Evolutionary conservation across 495 filamentous ascomycete genomes (phyloP).

Genomic region (Penicillium argentinense): DNA sequence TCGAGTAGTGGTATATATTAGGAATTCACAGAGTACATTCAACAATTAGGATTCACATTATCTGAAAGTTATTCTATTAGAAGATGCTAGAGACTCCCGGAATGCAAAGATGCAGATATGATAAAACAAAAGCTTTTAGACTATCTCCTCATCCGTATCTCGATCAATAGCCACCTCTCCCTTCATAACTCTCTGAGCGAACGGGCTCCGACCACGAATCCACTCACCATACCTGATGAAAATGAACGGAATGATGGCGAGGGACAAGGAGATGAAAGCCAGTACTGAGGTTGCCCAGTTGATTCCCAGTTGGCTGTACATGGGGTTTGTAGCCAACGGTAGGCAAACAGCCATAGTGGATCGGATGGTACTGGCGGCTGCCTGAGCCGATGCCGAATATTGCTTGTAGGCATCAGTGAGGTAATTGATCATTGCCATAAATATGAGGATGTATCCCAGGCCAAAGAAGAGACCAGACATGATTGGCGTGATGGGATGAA

Average conservation of each 20-base stretch:
- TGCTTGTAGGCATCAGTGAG: slow-evolving; percentile 51
- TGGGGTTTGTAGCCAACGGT: slow-evolving; percentile 55
- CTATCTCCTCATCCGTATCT: background rate
- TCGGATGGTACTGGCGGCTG: slow-evolving; percentile 39
- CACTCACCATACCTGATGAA: slow-evolving; percentile 35
- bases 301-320: slow-evolving; percentile 59
- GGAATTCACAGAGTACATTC: no score
- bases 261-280: slow-evolving; percentile 37
- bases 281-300: slow-evolving; percentile 55
- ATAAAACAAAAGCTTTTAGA: background rate
- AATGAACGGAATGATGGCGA: slow-evolving; percentile 45
- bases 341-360: slow-evolving; percentile 57
- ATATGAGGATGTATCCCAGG: slow-evolving; percentile 50
- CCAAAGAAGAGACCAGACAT: slow-evolving; percentile 50
- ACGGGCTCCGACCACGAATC: slow-evolving; percentile 26
- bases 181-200: slow-evolving; percentile 7
- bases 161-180: background rate
- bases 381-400: slow-evolving; percentile 27
- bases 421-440: slow-evolving; percentile 49
- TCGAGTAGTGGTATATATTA: no score
- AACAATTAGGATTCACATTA: no score
- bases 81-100: no score
- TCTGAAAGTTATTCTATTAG: no score
- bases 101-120: background rate
- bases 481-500: slow-evolving; percentile 50